Evolutionary conservation across 2,329 filamentous ascomycete genomes (phyloP).

Genomic region (Diaporthe caulivora): DNA sequence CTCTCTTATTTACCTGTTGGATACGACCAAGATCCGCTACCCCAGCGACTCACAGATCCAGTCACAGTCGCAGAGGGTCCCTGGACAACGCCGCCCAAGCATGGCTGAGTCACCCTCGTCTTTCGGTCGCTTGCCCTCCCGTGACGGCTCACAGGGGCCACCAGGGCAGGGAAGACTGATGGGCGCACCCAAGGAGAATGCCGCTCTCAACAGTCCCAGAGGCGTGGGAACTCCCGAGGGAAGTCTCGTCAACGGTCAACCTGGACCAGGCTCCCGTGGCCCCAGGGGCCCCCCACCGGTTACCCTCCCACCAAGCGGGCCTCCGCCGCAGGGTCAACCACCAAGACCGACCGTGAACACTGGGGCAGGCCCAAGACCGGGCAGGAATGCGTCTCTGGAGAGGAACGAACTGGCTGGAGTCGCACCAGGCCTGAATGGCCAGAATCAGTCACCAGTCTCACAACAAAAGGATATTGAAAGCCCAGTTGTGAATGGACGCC

Average conservation of each 20-base stretch:
- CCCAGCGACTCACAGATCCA: constrained; percentile 77
- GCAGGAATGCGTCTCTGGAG: constrained; percentile 64
- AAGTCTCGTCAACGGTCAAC: constrained; percentile 49
- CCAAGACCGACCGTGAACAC: constrained; percentile 61
- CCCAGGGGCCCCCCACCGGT: constrained; percentile 54
- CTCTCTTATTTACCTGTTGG: constrained; percentile 89
- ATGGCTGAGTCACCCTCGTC: constrained; percentile 46
- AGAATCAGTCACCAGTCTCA: constrained; percentile 57
- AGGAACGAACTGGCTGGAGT: constrained; percentile 49
- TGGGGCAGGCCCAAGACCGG: constrained; percentile 53
- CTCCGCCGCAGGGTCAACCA: constrained; percentile 67
- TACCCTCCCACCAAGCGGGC: constrained; percentile 57
- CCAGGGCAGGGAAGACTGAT: constrained; percentile 62
- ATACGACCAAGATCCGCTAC: constrained; percentile 96
- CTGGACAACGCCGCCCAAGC: constrained; percentile 48
- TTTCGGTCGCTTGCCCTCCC: constrained; percentile 54
- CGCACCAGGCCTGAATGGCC: constrained; percentile 40
- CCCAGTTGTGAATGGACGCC: constrained; percentile 69
- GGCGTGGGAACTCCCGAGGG: constrained; percentile 56
- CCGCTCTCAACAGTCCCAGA: constrained; percentile 51
- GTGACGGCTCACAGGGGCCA: constrained; percentile 66
- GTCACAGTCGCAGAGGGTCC: constrained; percentile 45
- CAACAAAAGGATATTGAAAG: constrained; percentile 63
- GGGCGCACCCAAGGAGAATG: constrained; percentile 51
- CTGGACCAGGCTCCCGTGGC: constrained; percentile 52